Percentiles rank a stretch among this genome's conserved stretches.
phyloP scores from a whole-genome alignment of 371 early-diverging fungal species.

The Rhizopus delemar region DNA sequence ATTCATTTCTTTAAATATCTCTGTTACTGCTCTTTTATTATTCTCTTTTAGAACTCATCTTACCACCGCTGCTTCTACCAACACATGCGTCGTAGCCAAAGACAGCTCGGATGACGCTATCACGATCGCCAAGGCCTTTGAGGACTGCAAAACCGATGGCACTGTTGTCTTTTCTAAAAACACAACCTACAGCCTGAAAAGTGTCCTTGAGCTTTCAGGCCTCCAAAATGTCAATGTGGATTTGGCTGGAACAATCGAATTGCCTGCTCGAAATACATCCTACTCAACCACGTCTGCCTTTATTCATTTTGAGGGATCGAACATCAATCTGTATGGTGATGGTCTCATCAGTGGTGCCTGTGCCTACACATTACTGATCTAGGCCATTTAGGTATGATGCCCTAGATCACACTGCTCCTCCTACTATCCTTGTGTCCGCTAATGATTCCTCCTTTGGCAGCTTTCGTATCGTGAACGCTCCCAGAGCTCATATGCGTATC shows the following conservation, averaged over 20 bases:
- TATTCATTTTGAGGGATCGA: slow-evolving; percentile 29
- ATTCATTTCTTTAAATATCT: too few species aligned
- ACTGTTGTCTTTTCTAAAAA: slow-evolving; percentile 31
- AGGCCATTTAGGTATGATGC: slow-evolving; percentile 29
- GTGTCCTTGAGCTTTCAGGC: slow-evolving; percentile 18
- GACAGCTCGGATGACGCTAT: not conserved
- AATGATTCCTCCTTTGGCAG: slow-evolving; percentile 31
- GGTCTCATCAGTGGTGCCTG: slow-evolving; percentile 23
- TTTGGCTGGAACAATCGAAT: slow-evolving; percentile 30
- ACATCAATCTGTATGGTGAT: slow-evolving; percentile 24
- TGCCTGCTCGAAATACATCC: slow-evolving; percentile 24
- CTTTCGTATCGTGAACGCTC: slow-evolving; percentile 32
- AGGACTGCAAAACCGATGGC: slow-evolving; percentile 32
- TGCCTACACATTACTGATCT: too few species aligned
- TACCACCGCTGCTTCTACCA: slow-evolving; percentile 8
- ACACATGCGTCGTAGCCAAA: slow-evolving; percentile 20
- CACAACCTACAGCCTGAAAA: slow-evolving; percentile 26
- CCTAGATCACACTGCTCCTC: slow-evolving; percentile 30
- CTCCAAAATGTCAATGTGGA: slow-evolving; percentile 31
- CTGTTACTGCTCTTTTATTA: too few species aligned
- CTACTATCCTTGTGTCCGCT: slow-evolving; percentile 29
- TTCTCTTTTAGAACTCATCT: slow-evolving; percentile 11
- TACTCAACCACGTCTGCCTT: slow-evolving; percentile 24
- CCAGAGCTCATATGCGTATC: slow-evolving; percentile 33
- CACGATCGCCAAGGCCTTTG: slow-evolving; percentile 30